Evolutionary conservation across 106 monocot species (phyloP).

Genomic region (Chionographis japonica): DNA sequence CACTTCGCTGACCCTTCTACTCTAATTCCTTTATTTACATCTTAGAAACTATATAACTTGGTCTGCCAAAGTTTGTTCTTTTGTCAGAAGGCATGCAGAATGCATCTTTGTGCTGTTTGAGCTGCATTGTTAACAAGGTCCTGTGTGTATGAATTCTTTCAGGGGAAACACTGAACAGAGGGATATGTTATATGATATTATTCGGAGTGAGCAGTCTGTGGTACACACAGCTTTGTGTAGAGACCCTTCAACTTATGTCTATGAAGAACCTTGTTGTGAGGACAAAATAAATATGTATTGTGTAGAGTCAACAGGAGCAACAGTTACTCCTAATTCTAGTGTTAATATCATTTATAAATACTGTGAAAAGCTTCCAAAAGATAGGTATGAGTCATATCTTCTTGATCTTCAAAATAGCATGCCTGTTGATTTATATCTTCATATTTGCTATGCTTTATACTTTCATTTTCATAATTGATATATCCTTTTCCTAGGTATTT

Average conservation of each 20-base stretch:
- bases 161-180: conserved; percentile 11
- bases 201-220: conserved; percentile 3
- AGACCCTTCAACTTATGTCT: not conserved
- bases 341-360: conserved; percentile 14
- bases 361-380: conserved; percentile 23
- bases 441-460: not conserved
- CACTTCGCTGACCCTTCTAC: too few species aligned
- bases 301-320: conserved; percentile 20
- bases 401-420: not conserved
- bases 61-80: not conserved
- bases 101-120: not conserved
- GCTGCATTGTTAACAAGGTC: not conserved
- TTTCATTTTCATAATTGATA: not conserved
- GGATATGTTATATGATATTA: conserved; percentile 15
- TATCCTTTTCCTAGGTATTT: conserved; percentile 9
- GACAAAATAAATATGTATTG: not conserved
- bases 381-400: conserved; percentile 3
- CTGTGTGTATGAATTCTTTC: not conserved
- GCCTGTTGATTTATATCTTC: not conserved
- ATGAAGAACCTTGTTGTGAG: not conserved
- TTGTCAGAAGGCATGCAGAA: not conserved
- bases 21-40: too few species aligned
- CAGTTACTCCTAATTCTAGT: conserved; percentile 15
- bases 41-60: not conserved
- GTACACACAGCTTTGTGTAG: not conserved